Base-by-base conservation (phyloP, 2,329 filamentous ascomycete species). In the Tothia fuscella region DNA sequence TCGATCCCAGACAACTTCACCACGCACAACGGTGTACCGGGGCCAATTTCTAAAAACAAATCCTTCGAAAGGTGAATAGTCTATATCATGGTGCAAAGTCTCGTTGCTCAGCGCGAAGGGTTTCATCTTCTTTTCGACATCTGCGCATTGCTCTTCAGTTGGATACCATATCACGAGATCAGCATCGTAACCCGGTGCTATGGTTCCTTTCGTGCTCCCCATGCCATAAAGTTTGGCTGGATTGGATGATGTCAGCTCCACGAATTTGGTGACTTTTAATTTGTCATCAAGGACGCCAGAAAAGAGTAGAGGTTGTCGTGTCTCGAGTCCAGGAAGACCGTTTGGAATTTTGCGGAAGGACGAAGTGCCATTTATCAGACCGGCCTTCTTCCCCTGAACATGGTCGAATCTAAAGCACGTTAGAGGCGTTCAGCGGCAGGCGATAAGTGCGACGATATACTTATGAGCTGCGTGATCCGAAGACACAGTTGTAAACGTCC, bases 31-130 rank as follows among this genome's bases (percentile, higher is more conserved):
- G 0, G 74, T 78, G 50, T 71, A 78, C 17, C 74, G 62, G 9
- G 74, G 75, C 75, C 75, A 79, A 44, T 78, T 74, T 20, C 61
- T 63, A 31, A 79, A 50, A n/a, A 51, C 58, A 36, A 62, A 63
- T 0, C 74, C 74, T 51, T 79, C 74, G 49, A 71, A 79, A 0
- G 75, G 74, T 7, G 74, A 78, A 50, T 78, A 77, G 50, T 80
- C 74, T 2, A 76, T 67, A 46, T 72, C 20, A 51, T 79, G 75
- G 53, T 79, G 74, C 47, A 79, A 53, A 56, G 69, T 67, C 6
- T 60, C 58, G 49, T 77, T 76, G 29, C 56, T 70, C 42, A 73
- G 45, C 47, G 72, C 65, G n/a, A n/a, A n/a, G n/a, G n/a, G n/a
- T n/a, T n/a, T n/a, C n/a, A n/a, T n/a, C n/a, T n/a, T 48, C 10